Conservation (phyloP, 371 early-diverging fungal genomes). For the Mortierella polycephala region DNA sequence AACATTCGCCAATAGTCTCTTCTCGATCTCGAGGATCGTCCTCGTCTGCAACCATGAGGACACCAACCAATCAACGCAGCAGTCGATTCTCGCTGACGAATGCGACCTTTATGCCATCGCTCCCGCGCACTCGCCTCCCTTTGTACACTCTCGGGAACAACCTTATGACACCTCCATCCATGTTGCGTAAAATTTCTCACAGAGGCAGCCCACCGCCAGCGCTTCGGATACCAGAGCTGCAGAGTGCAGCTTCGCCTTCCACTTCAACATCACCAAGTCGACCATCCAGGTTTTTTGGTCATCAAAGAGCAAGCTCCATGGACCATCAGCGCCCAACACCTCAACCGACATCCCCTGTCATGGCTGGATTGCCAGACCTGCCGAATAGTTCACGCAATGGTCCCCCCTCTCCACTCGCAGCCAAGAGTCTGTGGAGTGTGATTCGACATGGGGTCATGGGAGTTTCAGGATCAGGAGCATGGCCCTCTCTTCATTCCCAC, state of each 20-base stretch:
- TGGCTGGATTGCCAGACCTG: slow-evolving; percentile 15
- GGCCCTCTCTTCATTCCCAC: slow-evolving; percentile 39
- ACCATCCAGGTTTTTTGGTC: slow-evolving; percentile 34
- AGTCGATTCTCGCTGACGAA: slow-evolving; percentile 39
- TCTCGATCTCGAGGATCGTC: slow-evolving; percentile 17
- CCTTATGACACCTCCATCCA: slow-evolving; percentile 47
- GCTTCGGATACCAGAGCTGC: slow-evolving; percentile 28
- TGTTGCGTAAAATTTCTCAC: slow-evolving; percentile 38
- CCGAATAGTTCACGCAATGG: slow-evolving; percentile 2
- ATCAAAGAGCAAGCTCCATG: slow-evolving; percentile 21
- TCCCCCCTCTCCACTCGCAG: slow-evolving; percentile 25
- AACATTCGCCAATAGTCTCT: slow-evolving; percentile 8
- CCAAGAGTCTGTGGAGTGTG: slow-evolving; percentile 48
- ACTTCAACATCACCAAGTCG: slow-evolving; percentile 12
- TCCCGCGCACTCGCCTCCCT: slow-evolving; percentile 40
- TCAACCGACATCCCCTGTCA: slow-evolving; percentile 15
- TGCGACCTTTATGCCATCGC: slow-evolving; percentile 36
- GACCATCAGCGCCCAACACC: slow-evolving; percentile 17
- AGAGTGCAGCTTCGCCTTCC: slow-evolving; percentile 7
- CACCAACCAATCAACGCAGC: slow-evolving; percentile 23
- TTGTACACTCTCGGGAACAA: slow-evolving; percentile 37
- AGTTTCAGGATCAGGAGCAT: slow-evolving; percentile 45
- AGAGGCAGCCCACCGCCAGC: slow-evolving; percentile 25
- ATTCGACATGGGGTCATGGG: slow-evolving; percentile 54
- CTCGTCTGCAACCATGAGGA: slow-evolving; percentile 7